phyloP scores from a whole-genome alignment of 768 basidiomycete genomes.

The Lyophyllum shimeji region DNA sequence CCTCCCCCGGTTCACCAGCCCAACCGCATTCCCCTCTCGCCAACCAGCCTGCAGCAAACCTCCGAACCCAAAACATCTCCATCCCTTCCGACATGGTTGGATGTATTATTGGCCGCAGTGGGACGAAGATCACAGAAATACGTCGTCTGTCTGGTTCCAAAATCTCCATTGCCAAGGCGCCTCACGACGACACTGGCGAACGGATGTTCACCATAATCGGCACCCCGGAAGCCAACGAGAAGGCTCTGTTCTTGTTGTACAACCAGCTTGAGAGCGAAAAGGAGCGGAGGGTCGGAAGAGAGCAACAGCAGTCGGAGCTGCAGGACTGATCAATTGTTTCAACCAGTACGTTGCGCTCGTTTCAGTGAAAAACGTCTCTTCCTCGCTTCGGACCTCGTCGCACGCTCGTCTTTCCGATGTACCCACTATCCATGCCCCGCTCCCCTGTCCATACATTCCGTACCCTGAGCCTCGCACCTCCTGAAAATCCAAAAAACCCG shows the following conservation, averaged over 20 bases:
- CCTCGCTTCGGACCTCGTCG: background rate
- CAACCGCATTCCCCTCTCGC: slow-evolving; percentile 48
- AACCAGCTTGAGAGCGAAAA: slow-evolving; percentile 97
- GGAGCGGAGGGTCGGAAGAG: slow-evolving; percentile 86
- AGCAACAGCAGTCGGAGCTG: slow-evolving; percentile 73
- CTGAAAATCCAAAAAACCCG: slow-evolving; percentile 11
- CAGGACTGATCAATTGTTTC: slow-evolving; percentile 36
- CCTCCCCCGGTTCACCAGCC: slow-evolving; percentile 48
- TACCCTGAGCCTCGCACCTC: slow-evolving; percentile 16
- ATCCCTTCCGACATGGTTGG: slow-evolving; percentile 99
- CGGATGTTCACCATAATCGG: slow-evolving; percentile 99
- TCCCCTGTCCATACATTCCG: slow-evolving; percentile 14
- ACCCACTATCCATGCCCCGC: slow-evolving; percentile 6
- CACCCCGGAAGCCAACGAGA: slow-evolving; percentile 95
- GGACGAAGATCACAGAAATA: slow-evolving; percentile 99
- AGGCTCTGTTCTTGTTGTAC: slow-evolving; percentile 95
- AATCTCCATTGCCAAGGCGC: slow-evolving; percentile 97
- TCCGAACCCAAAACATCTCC: slow-evolving; percentile 98
- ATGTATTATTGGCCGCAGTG: slow-evolving; percentile 93
- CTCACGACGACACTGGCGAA: slow-evolving; percentile 99
- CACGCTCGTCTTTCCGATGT: slow-evolving; percentile 13
- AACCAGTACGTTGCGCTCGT: background rate
- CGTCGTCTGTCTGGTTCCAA: slow-evolving; percentile 96
- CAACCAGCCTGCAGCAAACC: slow-evolving; percentile 66
- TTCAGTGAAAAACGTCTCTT: background rate